Evolutionary conservation across 805 yeast species (phyloP), one percentile per base, ranked within the genome.

Genomic region (Dipodascopsis uninucleata): DNA sequence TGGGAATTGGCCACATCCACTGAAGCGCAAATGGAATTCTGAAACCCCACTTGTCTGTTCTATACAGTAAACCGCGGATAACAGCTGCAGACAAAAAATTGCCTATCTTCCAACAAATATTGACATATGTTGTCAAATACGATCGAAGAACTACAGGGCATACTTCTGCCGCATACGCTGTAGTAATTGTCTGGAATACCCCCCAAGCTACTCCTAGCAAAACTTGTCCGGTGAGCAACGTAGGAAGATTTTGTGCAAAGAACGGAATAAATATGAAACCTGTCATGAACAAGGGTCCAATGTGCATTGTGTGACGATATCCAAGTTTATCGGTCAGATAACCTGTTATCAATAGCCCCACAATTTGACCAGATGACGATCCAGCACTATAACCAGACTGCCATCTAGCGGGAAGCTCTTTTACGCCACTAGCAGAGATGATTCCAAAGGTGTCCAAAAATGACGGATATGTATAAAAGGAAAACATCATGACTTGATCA

Each of bases 91-190:
- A 68, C 43, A 78, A 62, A 28, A 79, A 64, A 57, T 77, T 81
- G 32, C 85, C 85, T 48, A 75, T 57, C 28, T 71, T 72, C 78
- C 78, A 77, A 56, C 78, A 73, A 39, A 73, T 55, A 58, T 76
- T 76, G 48, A 72, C 71, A 46, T 66, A 71, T 3, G 78, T 68
- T 12, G 81, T 70, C 41, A 77, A 61, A 52, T 72, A 73, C 38
- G 68, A 65, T 48, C 82, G 67, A 44, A 78, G 64, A 7, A 70
- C 70, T 12, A 74, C 56, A 0, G 82, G 82, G 49, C 77, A 69
- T 25, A 76, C 76, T 55, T 78, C 83, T 12, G 78, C 67, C n/a
- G 81, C 77, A 56, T 78, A 78, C 2, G 77, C 62, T 7, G 76
- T 73, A 2, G 77, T 66, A 53, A 78, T 58, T 23, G 76, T 69